A percentile compares a stretch with the other conserved stretches of the same genome.
Conservation (phyloP, 192 early-diverging fungal species). For the Funneliformis mosseae region DNA sequence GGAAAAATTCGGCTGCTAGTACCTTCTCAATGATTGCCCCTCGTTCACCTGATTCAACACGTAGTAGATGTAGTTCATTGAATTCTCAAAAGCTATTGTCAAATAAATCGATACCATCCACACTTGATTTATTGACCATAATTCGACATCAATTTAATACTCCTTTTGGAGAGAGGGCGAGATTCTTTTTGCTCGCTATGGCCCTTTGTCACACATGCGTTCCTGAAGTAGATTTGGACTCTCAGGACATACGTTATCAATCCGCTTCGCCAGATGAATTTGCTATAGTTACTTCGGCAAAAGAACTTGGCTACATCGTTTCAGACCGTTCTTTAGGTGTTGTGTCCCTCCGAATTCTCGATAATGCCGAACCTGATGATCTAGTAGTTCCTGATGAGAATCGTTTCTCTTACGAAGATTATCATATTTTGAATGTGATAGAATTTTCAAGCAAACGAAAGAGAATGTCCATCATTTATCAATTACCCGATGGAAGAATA, state of each 20-base stretch:
- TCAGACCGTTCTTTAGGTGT: slow-evolving; percentile 55
- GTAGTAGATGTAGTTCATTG: slow-evolving; percentile 9
- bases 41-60: background rate
- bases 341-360: slow-evolving; percentile 49
- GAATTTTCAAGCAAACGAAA: slow-evolving; percentile 89
- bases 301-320: slow-evolving; percentile 71
- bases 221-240: slow-evolving; percentile 66
- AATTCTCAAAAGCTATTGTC: background rate
- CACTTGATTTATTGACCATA: slow-evolving; percentile 12
- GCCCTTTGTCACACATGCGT: slow-evolving; percentile 82
- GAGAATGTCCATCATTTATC: slow-evolving; percentile 83
- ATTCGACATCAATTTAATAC: slow-evolving; percentile 26
- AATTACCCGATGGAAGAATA: slow-evolving; percentile 73
- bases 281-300: slow-evolving; percentile 77
- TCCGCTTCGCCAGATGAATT: slow-evolving; percentile 84
- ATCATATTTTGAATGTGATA: slow-evolving; percentile 70
- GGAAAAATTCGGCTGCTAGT: background rate
- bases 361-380: slow-evolving; percentile 29
- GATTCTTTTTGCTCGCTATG: slow-evolving; percentile 75
- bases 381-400: slow-evolving; percentile 35
- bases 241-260: slow-evolving; percentile 67
- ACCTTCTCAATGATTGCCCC: slow-evolving; percentile 32
- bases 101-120: background rate
- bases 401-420: slow-evolving; percentile 33
- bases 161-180: slow-evolving; percentile 39